phyloP scores from a whole-genome alignment of 2,329 filamentous ascomycete species.

The Penicillium italicum region DNA sequence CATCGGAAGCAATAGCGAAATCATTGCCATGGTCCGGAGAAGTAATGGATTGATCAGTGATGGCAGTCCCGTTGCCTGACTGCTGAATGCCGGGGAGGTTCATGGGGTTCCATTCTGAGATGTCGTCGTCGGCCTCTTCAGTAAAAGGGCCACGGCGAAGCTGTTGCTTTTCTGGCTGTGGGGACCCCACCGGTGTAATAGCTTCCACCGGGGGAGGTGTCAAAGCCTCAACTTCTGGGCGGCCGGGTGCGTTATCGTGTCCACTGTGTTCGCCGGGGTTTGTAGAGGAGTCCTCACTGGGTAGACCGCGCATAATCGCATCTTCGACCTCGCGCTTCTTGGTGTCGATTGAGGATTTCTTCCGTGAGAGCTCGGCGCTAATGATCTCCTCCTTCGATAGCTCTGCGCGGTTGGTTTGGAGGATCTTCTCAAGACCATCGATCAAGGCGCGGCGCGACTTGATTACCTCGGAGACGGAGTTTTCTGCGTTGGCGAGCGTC shows the following conservation, averaged over 20 bases:
- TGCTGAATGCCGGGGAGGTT: slow-evolving; percentile 22
- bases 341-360: slow-evolving; percentile 68
- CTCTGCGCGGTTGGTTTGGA: slow-evolving; percentile 68
- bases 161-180: slow-evolving; percentile 36
- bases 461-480: slow-evolving; percentile 82
- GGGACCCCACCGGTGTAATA: slow-evolving; percentile 52
- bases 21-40: slow-evolving; percentile 21
- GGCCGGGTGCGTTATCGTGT: slow-evolving; percentile 37
- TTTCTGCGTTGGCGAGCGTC: slow-evolving; percentile 81
- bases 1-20: slow-evolving; percentile 27
- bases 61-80: slow-evolving; percentile 13
- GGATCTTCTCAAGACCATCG: slow-evolving; percentile 73
- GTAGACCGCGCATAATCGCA: slow-evolving; percentile 80
- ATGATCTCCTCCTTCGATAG: slow-evolving; percentile 67
- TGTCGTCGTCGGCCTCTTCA: slow-evolving; percentile 10
- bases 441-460: slow-evolving; percentile 78
- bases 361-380: slow-evolving; percentile 60
- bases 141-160: slow-evolving; percentile 29
- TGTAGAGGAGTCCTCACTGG: slow-evolving; percentile 54
- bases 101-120: slow-evolving; percentile 12
- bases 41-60: neutral
- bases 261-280: slow-evolving; percentile 38
- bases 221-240: slow-evolving; percentile 79
- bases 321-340: slow-evolving; percentile 89
- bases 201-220: slow-evolving; percentile 70